Conservation (phyloP, 2,329 filamentous ascomycete species). For the Cladosporium sp. region DNA sequence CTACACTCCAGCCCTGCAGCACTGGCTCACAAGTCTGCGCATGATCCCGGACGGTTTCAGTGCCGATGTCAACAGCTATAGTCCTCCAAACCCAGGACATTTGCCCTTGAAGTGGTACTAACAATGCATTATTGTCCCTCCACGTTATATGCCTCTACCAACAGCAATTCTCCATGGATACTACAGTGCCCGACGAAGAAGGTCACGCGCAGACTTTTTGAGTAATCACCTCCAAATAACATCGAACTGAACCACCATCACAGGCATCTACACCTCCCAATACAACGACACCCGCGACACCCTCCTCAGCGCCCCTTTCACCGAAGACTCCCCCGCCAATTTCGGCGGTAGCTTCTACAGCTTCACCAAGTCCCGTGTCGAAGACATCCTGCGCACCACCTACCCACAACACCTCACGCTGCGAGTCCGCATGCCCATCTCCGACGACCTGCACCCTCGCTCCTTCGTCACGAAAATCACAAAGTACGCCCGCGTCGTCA, state of each 20-base stretch:
- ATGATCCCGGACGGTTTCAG: too few relatives aligned
- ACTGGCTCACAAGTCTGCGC: too few relatives aligned
- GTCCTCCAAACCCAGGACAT: too few relatives aligned
- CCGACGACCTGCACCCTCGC: conserved; percentile 61
- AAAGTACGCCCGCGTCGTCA: conserved; percentile 61
- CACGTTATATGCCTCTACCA: too few relatives aligned
- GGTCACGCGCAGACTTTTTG: too few relatives aligned
- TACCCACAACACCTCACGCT: conserved; percentile 61
- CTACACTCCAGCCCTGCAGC: background rate
- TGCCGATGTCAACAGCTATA: too few relatives aligned
- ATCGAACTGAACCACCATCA: background rate
- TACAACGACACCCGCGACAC: conserved; percentile 47
- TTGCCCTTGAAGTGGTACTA: too few relatives aligned
- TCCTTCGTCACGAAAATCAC: conserved; percentile 68
- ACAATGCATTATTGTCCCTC: too few relatives aligned
- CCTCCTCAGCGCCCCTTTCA: conserved; percentile 56
- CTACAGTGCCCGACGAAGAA: too few relatives aligned
- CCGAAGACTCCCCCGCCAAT: conserved; percentile 60
- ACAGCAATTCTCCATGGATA: too few relatives aligned
- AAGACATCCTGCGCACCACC: conserved; percentile 59
- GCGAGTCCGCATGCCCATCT: conserved; percentile 65
- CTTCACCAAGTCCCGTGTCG: conserved; percentile 61
- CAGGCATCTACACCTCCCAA: conserved; percentile 25
- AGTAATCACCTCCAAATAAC: background rate
- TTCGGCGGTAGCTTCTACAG: conserved; percentile 67